Base-by-base conservation (phyloP, 2,329 filamentous ascomycete species). In the Botrytis cinerea region DNA sequence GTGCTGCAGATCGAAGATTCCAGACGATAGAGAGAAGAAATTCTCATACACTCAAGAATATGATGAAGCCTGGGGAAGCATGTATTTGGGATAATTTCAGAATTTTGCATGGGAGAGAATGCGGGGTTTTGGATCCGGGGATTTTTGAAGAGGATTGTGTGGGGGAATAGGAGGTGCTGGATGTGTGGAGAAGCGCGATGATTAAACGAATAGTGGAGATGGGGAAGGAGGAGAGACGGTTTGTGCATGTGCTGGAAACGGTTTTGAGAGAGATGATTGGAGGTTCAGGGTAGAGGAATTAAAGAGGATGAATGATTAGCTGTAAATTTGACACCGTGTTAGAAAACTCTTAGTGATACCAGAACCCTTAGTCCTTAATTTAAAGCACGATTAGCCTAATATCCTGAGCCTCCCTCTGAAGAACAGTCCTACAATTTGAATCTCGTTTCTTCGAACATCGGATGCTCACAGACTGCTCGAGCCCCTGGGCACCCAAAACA, bases 221-320 rank as follows among this genome's bases (percentile, higher is more conserved):
- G 6, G 14, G 2, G n/a, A 7, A 18, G 6, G 12, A n/a, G 48
- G 12, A 54, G 14, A 28, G 14, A 28, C 8, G 14, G 14, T 18
- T 16, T 14, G 48, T n/a, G 12, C 25, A 16, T n/a, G 25, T 54
- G 12, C 12, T 10, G 12, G 48, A 54, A 25, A 54, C 0, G 16
- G 0, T 51, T 1, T 28, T 18, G 14, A 28, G n/a, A 2, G 14
- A 2, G 14, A 54, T n/a, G n/a, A 18, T 16, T n/a, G 14, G n/a
- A 6, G 25, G 16, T 54, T 18, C 18, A 5, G 14, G n/a, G n/a
- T 28, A 18, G n/a, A n/a, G 10, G 48, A 25, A 14, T n/a, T 18
- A 1, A 5, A 54, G 14, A 1, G 14, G n/a, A 18, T 28, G 6
- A n/a, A 28, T 28, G 0, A 3, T 54, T 4, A 16, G 25, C 4